Percentiles rank a stretch among this genome's conserved stretches.
phyloP scores from a whole-genome alignment of 495 filamentous ascomycete species.

The Trypethelium eluteriae region DNA sequence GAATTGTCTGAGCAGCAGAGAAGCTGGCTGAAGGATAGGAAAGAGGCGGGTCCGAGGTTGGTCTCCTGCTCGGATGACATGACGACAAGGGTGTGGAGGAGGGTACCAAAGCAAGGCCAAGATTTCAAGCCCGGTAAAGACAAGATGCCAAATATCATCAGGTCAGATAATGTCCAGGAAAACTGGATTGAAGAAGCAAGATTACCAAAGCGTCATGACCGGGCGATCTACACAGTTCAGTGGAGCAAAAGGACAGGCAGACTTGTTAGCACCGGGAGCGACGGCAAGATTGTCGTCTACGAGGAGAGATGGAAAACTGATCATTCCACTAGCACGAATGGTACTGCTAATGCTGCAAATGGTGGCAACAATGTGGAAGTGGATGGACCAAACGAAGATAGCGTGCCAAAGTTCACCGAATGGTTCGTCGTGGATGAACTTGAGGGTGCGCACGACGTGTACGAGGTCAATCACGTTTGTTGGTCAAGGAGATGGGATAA shows the following conservation, averaged over 20 bases:
- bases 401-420: constrained; percentile 39
- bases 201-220: constrained; percentile 66
- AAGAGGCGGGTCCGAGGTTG: constrained; percentile 55
- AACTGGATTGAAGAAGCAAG: constrained; percentile 66
- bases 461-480: constrained; percentile 82
- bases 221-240: constrained; percentile 68
- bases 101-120: constrained; percentile 49
- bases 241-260: constrained; percentile 73
- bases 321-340: neutral
- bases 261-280: constrained; percentile 75
- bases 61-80: constrained; percentile 72
- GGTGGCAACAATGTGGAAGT: neutral
- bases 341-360: neutral
- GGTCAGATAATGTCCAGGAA: constrained; percentile 61
- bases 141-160: constrained; percentile 72
- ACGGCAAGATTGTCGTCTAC: constrained; percentile 78
- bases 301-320: constrained; percentile 42
- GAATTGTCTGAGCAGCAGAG: constrained; percentile 36
- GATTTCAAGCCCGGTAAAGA: constrained; percentile 34
- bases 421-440: constrained; percentile 64
- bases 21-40: constrained; percentile 31
- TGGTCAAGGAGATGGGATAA: constrained; percentile 54
- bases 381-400: constrained; percentile 26
- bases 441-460: constrained; percentile 73
- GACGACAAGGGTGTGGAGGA: constrained; percentile 69